Conservation (phyloP, 1,139 yeast species). For the Saccharomyces hybrid region DNA sequence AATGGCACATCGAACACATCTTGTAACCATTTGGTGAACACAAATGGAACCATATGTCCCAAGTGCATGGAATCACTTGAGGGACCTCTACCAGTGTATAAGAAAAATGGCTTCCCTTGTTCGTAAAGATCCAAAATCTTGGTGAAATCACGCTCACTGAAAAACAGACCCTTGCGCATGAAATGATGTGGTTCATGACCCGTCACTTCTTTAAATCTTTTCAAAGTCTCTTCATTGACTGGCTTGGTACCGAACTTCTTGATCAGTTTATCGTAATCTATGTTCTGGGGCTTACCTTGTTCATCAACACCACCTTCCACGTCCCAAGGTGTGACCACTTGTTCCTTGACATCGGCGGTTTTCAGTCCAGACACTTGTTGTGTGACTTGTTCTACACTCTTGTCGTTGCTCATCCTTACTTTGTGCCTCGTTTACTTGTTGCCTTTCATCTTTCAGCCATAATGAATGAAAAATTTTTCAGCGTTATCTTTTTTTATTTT, state of each 20-base stretch:
- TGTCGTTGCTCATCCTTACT: slow-evolving; percentile 6
- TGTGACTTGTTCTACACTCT: slow-evolving; percentile 15
- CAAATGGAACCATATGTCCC: slow-evolving; percentile 95
- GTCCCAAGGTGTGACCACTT: slow-evolving; percentile 93
- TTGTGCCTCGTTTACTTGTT: not conserved
- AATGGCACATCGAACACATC: slow-evolving; percentile 97
- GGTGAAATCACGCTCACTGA: slow-evolving; percentile 82
- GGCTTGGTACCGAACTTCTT: slow-evolving; percentile 79
- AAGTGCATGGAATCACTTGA: slow-evolving; percentile 91
- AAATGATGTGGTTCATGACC: slow-evolving; percentile 93
- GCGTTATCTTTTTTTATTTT: not conserved
- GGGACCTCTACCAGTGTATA: slow-evolving; percentile 98
- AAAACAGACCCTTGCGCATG: slow-evolving; percentile 84
- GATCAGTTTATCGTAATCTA: slow-evolving; percentile 84
- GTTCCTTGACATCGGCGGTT: slow-evolving; percentile 37
- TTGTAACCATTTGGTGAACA: slow-evolving; percentile 96
- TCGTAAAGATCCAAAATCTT: slow-evolving; percentile 82
- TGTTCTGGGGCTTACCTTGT: slow-evolving; percentile 70
- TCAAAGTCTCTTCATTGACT: slow-evolving; percentile 62
- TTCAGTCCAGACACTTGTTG: slow-evolving; percentile 15
- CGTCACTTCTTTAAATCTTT: slow-evolving; percentile 69
- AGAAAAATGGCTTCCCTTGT: slow-evolving; percentile 88
- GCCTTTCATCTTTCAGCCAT: not conserved
- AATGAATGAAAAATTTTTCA: not conserved
- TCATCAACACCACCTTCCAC: slow-evolving; percentile 98